Evolutionary conservation across 2,329 filamentous ascomycete species (phyloP), one percentile per base, ranked within the genome.

Genomic region (Hypoxylon sp.): DNA sequence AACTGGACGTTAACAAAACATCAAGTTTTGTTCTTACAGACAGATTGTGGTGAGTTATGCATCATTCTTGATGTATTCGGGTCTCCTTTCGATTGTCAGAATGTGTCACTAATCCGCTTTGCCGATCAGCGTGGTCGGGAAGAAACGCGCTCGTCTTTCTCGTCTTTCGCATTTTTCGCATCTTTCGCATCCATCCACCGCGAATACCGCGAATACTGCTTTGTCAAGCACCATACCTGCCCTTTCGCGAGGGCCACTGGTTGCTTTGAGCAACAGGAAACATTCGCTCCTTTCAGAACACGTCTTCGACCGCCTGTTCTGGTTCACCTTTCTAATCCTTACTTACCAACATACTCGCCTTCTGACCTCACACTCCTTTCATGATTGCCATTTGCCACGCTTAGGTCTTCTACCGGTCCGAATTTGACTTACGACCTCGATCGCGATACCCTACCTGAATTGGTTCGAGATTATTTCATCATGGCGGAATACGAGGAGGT

Each of bases 401-500:
- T 35, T 62, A 56, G 27, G 20, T 33, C 13, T 33, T 42, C 42
- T 25, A 25, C 6, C 10, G 17, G 25, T 11, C 49, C 20, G 30
- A 51, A 56, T 31, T 35, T 17, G 8, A 25, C 22, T 30, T 20
- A 3, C 17, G 20, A 27, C 48, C n/a, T 65, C 50, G 1, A 61
- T 66, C n/a, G 37, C 33, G 22, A 53, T 35, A 46, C 30, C 11
- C 50, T 25, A 37, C n/a, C 13, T 11, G 30, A 42, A 56, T 31
- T 31, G 17, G 11, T 11, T 8, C 53, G 25, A 20, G 20, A 51
- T 30, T 7, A 33, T 44, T 53, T 14, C 66, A 70, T 40, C 73
- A 88, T 88, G 86, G 85, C 85, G 30, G 85, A 86, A 66, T 88
- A 89, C 80, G 86, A 88, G 3, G 69, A 70, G 37, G 61, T 20